These are phyloP conservation scores for Aspergillus costaricaensis DNA, from an alignment of 2,329 filamentous ascomycete species.

Conservation along the genomic window DNA sequence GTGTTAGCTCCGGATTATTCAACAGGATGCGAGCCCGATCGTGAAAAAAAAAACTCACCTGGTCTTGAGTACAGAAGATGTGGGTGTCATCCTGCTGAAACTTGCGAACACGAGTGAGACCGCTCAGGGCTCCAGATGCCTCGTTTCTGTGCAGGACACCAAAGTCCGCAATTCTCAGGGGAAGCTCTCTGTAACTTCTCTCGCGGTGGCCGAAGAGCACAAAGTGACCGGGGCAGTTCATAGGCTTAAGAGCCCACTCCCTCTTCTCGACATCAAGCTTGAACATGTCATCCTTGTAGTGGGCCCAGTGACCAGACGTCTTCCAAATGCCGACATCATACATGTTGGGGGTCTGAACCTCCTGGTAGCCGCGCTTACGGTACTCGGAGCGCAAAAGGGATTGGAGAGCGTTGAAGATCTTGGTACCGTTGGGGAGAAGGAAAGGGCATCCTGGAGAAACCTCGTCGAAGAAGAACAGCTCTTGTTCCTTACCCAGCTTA, in stretches of 20 bases:
- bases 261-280: constrained; percentile 81
- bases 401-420: constrained; percentile 88
- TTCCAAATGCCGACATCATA: constrained; percentile 94
- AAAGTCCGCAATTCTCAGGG: constrained; percentile 92
- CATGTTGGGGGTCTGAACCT: constrained; percentile 96
- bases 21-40: not conserved
- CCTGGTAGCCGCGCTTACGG: constrained; percentile 88
- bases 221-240: constrained; percentile 98
- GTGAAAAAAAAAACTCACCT: constrained; percentile 50
- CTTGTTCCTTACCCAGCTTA: constrained; percentile 91
- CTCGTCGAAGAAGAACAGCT: constrained; percentile 96
- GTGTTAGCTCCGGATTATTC: constrained; percentile 12
- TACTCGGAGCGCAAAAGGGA: constrained; percentile 83
- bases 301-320: constrained; percentile 89
- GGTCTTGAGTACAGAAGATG: constrained; percentile 87
- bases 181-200: constrained; percentile 85
- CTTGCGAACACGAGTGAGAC: constrained; percentile 85
- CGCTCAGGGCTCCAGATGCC: constrained; percentile 85
- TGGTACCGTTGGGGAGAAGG: constrained; percentile 87
- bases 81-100: constrained; percentile 98
- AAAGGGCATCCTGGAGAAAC: constrained; percentile 91
- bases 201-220: constrained; percentile 81
- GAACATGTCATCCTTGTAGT: constrained; percentile 96
- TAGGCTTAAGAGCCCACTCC: constrained; percentile 84
- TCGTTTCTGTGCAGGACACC: constrained; percentile 95